Base-by-base conservation (phyloP, 495 filamentous ascomycete genomes). In the Penicillium cataractarum region DNA sequence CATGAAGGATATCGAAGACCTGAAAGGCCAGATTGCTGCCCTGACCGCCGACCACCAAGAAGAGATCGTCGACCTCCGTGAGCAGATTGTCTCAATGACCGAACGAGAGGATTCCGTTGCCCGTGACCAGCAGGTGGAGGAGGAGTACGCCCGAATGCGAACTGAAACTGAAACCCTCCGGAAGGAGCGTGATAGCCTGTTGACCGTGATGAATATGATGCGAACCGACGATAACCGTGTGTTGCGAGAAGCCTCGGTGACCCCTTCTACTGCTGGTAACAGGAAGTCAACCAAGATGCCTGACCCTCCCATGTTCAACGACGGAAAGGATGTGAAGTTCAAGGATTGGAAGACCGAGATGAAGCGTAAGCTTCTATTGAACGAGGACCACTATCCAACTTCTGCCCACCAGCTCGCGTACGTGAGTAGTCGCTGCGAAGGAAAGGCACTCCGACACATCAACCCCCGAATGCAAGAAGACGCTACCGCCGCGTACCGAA, bases 311-410 rank as follows among this genome's bases (percentile, higher is more conserved):
- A 13, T 39, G 35, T 13, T 39, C 4, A 39, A 13, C 13, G 12
- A 39, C 17, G 13, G 35, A 15, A 39, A 39, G 35, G 10, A 15
- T 4, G 35, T 39, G 10, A 39, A 39, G 15, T 39, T 39, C 13
- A 39, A 39, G 35, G 15, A 3, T 4, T 39, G 17, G 35, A 39
- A 17, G 35, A 39, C 10, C 13, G 13, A 39, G 35, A 39, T 39
- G 17, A 12, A 15, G 15, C 35, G 13, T 4, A 39, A 39, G 35
- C 12, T 39, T 4, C 35, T 39, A 4, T 15, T 17, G 17, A 39
- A 39, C 12, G 12, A 39, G 13, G 35, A 39, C 10, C n/a, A 56
- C 21, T 56, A 56, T 9, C 54, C 54, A 4, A 56, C 54, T 42
- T 17, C n/a, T 12, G 3, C 8, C 2, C 17, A 56, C 13, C 17